Evolutionary conservation across 2,329 filamentous ascomycete genomes (phyloP).

Genomic region (Pestalotiopsis sp.): DNA sequence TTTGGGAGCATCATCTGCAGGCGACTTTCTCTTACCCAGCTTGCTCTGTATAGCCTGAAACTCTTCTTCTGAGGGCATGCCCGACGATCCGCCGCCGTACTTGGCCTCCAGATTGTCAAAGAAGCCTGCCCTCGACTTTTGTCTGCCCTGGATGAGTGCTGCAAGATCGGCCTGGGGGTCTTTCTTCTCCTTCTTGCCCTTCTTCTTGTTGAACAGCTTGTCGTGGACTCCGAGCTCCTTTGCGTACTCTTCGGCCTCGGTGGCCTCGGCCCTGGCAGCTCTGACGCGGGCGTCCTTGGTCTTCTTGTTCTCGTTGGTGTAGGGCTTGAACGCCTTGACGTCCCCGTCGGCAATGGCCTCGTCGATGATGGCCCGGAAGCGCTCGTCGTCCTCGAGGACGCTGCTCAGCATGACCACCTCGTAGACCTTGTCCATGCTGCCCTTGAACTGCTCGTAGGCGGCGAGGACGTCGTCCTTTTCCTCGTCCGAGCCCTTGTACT

Average conservation of each 20-base stretch:
- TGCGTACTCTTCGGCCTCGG: conserved; percentile 73
- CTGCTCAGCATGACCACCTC: conserved; percentile 84
- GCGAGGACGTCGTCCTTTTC: conserved; percentile 76
- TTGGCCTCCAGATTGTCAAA: conserved; percentile 76
- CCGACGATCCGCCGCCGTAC: conserved; percentile 62
- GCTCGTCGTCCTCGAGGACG: conserved; percentile 78
- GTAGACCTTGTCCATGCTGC: conserved; percentile 77
- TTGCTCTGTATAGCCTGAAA: conserved; percentile 58
- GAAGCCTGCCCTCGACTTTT: conserved; percentile 65
- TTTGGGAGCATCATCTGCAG: conserved; percentile 15
- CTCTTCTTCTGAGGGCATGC: conserved; percentile 62
- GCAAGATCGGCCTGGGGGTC: conserved; percentile 56
- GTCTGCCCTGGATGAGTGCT: conserved; percentile 73
- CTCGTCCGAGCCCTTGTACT: conserved; percentile 85
- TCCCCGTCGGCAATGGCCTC: conserved; percentile 71
- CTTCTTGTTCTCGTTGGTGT: conserved; percentile 71
- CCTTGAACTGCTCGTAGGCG: conserved; percentile 72
- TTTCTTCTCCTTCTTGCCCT: conserved; percentile 43
- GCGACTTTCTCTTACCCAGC: conserved; percentile 37
- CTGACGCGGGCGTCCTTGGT: conserved; percentile 59
- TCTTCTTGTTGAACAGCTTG: conserved; percentile 60
- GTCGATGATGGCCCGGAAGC: conserved; percentile 81
- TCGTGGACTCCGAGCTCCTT: conserved; percentile 75
- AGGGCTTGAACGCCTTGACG: conserved; percentile 66
- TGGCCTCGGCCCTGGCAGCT: conserved; percentile 64